Evolutionary conservation across 441 rosid species (phyloP).

Genomic region (Aquilaria agallochum): DNA sequence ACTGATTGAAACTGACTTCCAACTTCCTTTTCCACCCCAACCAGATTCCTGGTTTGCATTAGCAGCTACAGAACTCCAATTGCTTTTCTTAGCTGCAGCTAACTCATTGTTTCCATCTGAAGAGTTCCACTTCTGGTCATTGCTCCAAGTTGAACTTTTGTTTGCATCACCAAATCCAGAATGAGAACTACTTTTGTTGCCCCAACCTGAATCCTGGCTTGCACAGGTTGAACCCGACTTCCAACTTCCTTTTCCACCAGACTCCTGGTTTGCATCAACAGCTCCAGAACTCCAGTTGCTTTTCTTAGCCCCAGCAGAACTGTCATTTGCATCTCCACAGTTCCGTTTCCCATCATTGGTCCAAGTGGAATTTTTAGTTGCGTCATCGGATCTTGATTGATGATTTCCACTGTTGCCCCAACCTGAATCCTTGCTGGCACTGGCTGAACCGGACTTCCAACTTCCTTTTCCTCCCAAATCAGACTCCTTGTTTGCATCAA

Average conservation of each 20-base stretch:
- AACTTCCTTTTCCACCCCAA: constrained; percentile 9
- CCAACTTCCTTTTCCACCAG: constrained; percentile 4
- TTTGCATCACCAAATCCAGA: constrained; percentile 2
- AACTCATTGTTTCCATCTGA: constrained; percentile 19
- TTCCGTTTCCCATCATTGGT: constrained; percentile 15
- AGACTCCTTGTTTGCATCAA: constrained; percentile 8
- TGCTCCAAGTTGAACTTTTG: constrained; percentile 10
- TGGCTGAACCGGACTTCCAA: constrained; percentile 10
- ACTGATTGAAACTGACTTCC: constrained; percentile 9
- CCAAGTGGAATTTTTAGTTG: constrained; percentile 18
- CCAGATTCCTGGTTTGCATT: constrained; percentile 11
- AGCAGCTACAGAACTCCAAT: constrained; percentile 4
- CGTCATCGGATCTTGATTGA: constrained; percentile 25
- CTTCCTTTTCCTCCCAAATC: constrained; percentile 12
- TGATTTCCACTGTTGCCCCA: constrained; percentile 20
- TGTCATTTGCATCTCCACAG: constrained; percentile 15
- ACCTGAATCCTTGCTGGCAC: constrained; percentile 19
- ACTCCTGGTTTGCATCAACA: constrained; percentile 15
- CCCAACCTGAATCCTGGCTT: constrained; percentile 15
- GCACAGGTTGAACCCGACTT: constrained; percentile 10
- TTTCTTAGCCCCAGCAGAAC: constrained; percentile 23
- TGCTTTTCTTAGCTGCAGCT: neutral
- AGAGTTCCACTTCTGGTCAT: constrained; percentile 28
- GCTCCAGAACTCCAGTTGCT: constrained; percentile 12
- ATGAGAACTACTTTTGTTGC: constrained; percentile 2